These are phyloP conservation scores for Aspergillus sp. DNA, from an alignment of 2,329 filamentous ascomycete species.

Conservation along the genomic window DNA sequence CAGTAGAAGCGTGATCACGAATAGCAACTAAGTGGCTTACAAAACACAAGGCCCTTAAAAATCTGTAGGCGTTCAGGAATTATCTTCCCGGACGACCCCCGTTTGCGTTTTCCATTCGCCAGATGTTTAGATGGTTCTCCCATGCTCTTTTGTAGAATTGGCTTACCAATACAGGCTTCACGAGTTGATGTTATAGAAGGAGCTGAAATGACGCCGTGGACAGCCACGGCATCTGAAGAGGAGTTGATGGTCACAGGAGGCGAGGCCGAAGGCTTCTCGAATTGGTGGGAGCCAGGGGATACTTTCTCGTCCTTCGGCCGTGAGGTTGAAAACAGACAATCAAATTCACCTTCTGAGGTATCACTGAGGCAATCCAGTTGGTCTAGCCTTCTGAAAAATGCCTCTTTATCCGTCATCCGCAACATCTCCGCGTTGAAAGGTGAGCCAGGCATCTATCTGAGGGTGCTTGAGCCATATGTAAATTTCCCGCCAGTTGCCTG, in stretches of 20 bases:
- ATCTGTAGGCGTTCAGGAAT: conserved; percentile 57
- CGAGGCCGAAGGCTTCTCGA: not conserved
- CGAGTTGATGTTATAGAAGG: not conserved
- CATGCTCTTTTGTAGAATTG: conserved; percentile 16
- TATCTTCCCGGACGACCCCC: conserved; percentile 41
- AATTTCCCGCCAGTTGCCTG: conserved; percentile 2
- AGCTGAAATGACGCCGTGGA: not conserved
- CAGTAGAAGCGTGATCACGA: not conserved
- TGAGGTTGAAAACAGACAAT: conserved; percentile 13
- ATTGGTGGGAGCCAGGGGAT: not conserved
- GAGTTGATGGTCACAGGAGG: not conserved
- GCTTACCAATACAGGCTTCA: not conserved
- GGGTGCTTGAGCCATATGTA: conserved; percentile 17
- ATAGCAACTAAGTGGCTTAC: conserved; percentile 27
- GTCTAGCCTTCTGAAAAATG: conserved; percentile 39
- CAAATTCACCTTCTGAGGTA: conserved; percentile 24
- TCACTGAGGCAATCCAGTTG: conserved; percentile 29
- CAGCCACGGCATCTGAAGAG: not conserved
- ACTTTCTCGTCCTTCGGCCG: not conserved
- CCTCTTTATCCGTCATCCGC: conserved; percentile 27
- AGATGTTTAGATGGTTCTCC: conserved; percentile 11
- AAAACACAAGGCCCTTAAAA: conserved; percentile 63
- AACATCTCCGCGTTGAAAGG: conserved; percentile 19
- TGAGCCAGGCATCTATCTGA: conserved; percentile 16
- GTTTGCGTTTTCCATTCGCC: conserved; percentile 24